A percentile compares a stretch with the other conserved stretches of the same genome.
Evolutionary conservation across 345 rosid genomes (phyloP).

Genomic region (Ceriops decandra): DNA sequence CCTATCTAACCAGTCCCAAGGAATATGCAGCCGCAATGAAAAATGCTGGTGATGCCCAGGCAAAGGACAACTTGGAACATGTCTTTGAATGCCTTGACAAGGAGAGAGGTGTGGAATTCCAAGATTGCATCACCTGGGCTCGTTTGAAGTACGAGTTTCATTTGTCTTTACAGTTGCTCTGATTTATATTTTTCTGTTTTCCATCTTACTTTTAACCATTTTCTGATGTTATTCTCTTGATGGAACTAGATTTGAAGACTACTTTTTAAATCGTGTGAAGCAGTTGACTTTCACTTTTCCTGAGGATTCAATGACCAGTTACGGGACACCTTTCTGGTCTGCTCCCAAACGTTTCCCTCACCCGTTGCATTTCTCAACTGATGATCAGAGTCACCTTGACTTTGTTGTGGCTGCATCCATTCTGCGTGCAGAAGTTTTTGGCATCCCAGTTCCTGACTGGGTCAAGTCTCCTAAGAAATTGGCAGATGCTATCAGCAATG

Average conservation of each 20-base stretch:
- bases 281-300: constrained; percentile 87
- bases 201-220: background rate
- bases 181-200: background rate
- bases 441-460: constrained; percentile 83
- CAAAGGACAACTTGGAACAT: constrained; percentile 85
- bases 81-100: constrained; percentile 86
- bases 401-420: constrained; percentile 73
- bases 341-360: constrained; percentile 95
- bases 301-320: constrained; percentile 88
- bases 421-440: constrained; percentile 87
- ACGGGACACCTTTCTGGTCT: constrained; percentile 95
- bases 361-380: constrained; percentile 60
- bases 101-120: constrained; percentile 75
- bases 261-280: constrained; percentile 79
- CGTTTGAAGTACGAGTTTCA: constrained; percentile 56
- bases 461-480: constrained; percentile 51
- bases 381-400: constrained; percentile 61
- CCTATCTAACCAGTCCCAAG: constrained; percentile 63
- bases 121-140: constrained; percentile 94
- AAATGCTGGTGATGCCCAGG: constrained; percentile 96
- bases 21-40: constrained; percentile 68
- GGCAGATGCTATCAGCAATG: constrained; percentile 52
- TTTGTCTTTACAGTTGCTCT: too few relatives aligned
- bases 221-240: background rate
- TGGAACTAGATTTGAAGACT: constrained; percentile 78